These are phyloP conservation scores for Colletotrichum costaricense DNA, from an alignment of 2,329 filamentous ascomycete species.

Conservation along the genomic window DNA sequence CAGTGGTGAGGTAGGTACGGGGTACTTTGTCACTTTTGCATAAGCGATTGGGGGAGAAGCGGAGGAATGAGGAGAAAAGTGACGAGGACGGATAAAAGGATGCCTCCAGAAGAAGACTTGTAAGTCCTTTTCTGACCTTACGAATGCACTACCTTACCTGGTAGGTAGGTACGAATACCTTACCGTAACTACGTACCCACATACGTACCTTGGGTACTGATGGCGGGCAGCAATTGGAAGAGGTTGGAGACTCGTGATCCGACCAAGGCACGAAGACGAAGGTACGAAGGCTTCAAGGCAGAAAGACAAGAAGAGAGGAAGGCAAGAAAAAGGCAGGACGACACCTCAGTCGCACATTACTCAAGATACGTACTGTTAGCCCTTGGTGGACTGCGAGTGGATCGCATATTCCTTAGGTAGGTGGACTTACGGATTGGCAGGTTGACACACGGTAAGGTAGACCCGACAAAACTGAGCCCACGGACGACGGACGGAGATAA, in stretches of 20 bases:
- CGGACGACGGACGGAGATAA: constrained; percentile 3
- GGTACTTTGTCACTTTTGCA: not conserved
- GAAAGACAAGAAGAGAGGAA: too few species aligned
- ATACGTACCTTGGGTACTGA: too few species aligned
- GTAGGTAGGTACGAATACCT: too few species aligned
- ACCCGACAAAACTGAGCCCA: not conserved
- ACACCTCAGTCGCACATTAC: not conserved
- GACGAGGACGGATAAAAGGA: not conserved
- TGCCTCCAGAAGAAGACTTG: not conserved
- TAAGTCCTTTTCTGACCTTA: not conserved
- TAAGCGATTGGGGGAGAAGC: not conserved
- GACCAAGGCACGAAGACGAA: not conserved
- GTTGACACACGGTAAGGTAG: not conserved
- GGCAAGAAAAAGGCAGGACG: not conserved
- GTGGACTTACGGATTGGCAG: not conserved
- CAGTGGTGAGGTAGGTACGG: too few species aligned
- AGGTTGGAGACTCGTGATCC: not conserved
- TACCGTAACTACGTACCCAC: not conserved
- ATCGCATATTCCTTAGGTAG: not conserved
- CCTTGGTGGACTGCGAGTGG: not conserved
- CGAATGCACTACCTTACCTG: not conserved
- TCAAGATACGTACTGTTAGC: not conserved
- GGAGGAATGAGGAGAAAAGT: not conserved
- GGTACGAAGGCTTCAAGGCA: too few species aligned
- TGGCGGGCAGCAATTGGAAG: not conserved